Evolutionary conservation across 1,284 basidiomycete species (phyloP).

Genomic region (Ceratobasidium sp.): DNA sequence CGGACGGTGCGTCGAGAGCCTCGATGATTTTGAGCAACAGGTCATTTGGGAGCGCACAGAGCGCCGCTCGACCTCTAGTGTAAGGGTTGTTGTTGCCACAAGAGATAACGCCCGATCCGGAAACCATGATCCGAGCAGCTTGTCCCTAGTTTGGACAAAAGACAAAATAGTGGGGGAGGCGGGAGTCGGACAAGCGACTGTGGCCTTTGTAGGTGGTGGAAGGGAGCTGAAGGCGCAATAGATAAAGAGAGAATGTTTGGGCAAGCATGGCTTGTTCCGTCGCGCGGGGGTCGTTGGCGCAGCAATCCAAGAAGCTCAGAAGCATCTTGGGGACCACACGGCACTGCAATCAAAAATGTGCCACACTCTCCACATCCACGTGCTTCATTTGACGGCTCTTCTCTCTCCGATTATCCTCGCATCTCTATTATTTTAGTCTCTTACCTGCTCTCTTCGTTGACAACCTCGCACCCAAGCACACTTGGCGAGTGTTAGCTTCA

Average conservation of each 20-base stretch:
- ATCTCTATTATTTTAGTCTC: neutral
- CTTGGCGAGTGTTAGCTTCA: conserved; percentile 17
- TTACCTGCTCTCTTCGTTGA: neutral
- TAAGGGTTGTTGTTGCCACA: conserved; percentile 37
- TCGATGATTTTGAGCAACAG: conserved; percentile 42
- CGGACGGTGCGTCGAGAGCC: conserved; percentile 35
- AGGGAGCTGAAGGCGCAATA: conserved; percentile 40
- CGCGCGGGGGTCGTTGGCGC: conserved; percentile 41
- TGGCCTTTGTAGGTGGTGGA: conserved; percentile 38
- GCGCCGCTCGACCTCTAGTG: conserved; percentile 28
- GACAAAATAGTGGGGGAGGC: neutral
- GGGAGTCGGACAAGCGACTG: neutral
- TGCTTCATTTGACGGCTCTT: conserved; percentile 31
- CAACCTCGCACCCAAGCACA: conserved; percentile 5
- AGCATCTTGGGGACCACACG: conserved; percentile 42
- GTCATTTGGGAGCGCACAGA: conserved; percentile 42
- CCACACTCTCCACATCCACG: conserved; percentile 43
- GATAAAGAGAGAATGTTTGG: conserved; percentile 35
- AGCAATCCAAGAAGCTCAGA: conserved; percentile 29
- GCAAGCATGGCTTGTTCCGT: conserved; percentile 45
- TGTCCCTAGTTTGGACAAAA: neutral
- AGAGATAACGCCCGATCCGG: conserved; percentile 21
- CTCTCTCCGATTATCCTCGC: conserved; percentile 7
- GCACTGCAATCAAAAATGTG: conserved; percentile 35
- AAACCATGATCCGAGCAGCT: neutral